Conservation (phyloP, 2,329 filamentous ascomycete genomes). For the Exophiala viscosa region DNA sequence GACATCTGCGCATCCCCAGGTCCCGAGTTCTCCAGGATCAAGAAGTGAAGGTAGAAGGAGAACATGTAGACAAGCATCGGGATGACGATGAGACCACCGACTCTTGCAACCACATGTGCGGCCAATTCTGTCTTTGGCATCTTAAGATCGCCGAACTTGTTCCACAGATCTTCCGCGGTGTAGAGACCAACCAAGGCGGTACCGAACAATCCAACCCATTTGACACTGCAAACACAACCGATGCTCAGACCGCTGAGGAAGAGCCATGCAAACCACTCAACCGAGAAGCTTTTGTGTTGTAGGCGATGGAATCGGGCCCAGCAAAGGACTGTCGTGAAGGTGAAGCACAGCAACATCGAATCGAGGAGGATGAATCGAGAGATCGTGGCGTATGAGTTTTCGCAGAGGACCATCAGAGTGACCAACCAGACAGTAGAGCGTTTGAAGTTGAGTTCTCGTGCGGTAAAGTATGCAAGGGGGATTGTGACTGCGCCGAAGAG, state of each 20-base stretch:
- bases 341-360: constrained; percentile 97
- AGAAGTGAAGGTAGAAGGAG: constrained; percentile 92
- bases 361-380: constrained; percentile 97
- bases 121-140: constrained; percentile 76
- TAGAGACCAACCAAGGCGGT: constrained; percentile 94
- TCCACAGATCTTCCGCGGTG: constrained; percentile 94
- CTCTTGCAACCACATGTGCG: constrained; percentile 73
- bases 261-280: constrained; percentile 93
- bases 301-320: constrained; percentile 95
- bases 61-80: constrained; percentile 91
- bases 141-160: constrained; percentile 90
- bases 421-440: constrained; percentile 90
- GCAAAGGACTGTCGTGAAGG: constrained; percentile 94
- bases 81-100: constrained; percentile 82
- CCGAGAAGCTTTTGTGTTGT: constrained; percentile 78
- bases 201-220: constrained; percentile 94
- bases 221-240: constrained; percentile 96
- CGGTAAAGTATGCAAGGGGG: constrained; percentile 91
- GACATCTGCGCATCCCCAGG: constrained; percentile 99
- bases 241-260: constrained; percentile 92
- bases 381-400: constrained; percentile 99
- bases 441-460: constrained; percentile 81
- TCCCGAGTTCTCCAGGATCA: constrained; percentile 86
- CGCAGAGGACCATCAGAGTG: constrained; percentile 93
- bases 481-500: constrained; percentile 90